Evolutionary conservation across 2,329 filamentous ascomycete genomes (phyloP), one percentile per base, ranked within the genome.

Genomic region (Fusarium guadeloupense): DNA sequence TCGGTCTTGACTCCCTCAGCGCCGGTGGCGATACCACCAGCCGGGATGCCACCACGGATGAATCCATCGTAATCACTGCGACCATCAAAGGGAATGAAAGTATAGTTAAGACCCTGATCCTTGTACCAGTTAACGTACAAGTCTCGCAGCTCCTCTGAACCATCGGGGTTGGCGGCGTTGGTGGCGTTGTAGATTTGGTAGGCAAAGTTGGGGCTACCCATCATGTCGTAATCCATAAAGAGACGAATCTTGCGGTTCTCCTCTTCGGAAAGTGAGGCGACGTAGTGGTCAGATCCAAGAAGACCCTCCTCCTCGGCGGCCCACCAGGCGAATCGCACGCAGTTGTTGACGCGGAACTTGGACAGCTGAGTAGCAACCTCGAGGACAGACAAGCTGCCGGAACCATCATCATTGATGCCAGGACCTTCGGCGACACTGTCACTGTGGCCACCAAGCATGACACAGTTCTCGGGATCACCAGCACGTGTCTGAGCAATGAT

Each of bases 21-120:
- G 33, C 91, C 91, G 3, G 90, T 92, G 49, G 90, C 89, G 58
- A 93, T 85, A 25, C 91, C 91, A 20, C 91, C 90, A 1, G 85
- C 85, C 0, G 91, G 89, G 35, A 93, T 92, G 4, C 88, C 88
- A 51, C 85, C 82, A 30, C 85, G 81, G 68, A 93, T 89, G 78
- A 94, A 93, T 2, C 86, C 88, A 44, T 88, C 89, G 68, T 94
- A 94, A 75, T 95, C 91, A 61, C 88, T 91, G 54, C 91, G 87
- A 7, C 91, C 91, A 67, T 92, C 89, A 64, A 95, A 94, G 3
- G 86, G 84, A 23, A 90, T 90, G 54, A 89, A 85, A 1, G 86
- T 89, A 71, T 87, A 88, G 74, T 87, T 87, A 52, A 87, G 80
- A 2, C 81, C 87, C 19, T 87, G 80, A 3, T 78, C 75, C 57